Evolutionary conservation across 1,284 basidiomycete genomes (phyloP).

Genomic region (Fomes fomentarius): DNA sequence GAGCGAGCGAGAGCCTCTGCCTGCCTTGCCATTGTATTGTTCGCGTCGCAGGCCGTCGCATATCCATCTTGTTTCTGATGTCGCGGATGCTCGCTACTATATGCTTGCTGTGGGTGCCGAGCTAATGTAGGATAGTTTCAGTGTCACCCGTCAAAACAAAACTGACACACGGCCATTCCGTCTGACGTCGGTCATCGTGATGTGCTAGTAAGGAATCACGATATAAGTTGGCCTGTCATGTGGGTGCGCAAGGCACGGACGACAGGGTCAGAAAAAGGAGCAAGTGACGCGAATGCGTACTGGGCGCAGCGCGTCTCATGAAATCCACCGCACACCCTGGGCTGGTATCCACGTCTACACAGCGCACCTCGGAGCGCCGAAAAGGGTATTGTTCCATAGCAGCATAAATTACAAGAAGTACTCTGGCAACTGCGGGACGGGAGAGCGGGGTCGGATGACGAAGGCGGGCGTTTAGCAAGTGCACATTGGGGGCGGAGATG

Average conservation of each 20-base stretch:
- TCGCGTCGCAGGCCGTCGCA: too few species aligned
- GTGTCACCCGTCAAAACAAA: too few species aligned
- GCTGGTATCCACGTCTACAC: constrained; percentile 11
- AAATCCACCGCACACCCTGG: background rate
- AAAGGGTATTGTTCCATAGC: constrained; percentile 21
- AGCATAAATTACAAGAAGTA: constrained; percentile 58
- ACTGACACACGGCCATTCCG: too few species aligned
- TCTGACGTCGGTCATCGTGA: too few species aligned
- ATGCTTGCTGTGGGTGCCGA: background rate
- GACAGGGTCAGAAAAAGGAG: background rate
- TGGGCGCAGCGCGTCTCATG: background rate
- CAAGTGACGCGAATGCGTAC: background rate
- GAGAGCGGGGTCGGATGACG: background rate
- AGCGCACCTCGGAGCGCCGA: constrained; percentile 9
- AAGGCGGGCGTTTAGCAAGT: constrained; percentile 8
- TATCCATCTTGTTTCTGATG: background rate
- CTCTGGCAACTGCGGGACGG: constrained; percentile 61
- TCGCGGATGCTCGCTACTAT: background rate
- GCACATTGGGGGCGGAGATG: constrained; percentile 1
- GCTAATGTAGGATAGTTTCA: too few species aligned
- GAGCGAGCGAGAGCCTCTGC: too few species aligned
- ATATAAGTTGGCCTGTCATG: too few species aligned
- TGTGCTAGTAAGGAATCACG: too few species aligned
- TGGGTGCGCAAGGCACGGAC: background rate
- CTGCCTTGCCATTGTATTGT: too few species aligned